These are phyloP conservation scores for Podospora sp. DNA, from an alignment of 495 filamentous ascomycete species.

Conservation along the genomic window DNA sequence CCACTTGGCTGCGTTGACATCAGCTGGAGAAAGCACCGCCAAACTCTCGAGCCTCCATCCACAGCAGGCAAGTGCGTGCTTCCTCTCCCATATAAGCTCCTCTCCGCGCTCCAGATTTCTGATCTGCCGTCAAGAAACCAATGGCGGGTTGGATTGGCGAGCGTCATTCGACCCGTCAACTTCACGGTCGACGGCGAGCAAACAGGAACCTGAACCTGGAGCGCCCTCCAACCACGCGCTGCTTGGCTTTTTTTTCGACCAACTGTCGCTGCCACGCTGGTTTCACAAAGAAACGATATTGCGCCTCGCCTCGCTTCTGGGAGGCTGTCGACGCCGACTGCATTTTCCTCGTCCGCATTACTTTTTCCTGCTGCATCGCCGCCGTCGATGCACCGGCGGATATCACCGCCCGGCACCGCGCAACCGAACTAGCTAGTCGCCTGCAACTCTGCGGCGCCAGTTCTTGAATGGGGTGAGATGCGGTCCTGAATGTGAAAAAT, in stretches of 20 bases:
- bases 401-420: background rate
- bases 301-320: background rate
- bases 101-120: background rate
- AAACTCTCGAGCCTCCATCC: background rate
- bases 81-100: background rate
- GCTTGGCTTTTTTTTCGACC: constrained; percentile 18
- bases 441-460: background rate
- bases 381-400: background rate
- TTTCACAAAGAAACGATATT: constrained; percentile 15
- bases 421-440: background rate
- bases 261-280: constrained; percentile 12
- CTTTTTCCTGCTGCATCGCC: constrained; percentile 4
- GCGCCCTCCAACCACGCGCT: constrained; percentile 17
- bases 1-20: background rate
- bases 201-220: background rate
- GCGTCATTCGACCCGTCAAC: background rate
- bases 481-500: constrained; percentile 3
- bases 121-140: background rate
- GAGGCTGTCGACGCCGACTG: constrained; percentile 5
- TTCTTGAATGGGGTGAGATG: background rate
- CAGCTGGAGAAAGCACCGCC: background rate
- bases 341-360: background rate
- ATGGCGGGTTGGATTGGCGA: background rate
- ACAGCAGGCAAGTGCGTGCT: background rate
- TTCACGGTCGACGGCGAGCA: constrained; percentile 5